Conservation (phyloP, 192 early-diverging fungal genomes). For the Funneliformis geosporum region DNA sequence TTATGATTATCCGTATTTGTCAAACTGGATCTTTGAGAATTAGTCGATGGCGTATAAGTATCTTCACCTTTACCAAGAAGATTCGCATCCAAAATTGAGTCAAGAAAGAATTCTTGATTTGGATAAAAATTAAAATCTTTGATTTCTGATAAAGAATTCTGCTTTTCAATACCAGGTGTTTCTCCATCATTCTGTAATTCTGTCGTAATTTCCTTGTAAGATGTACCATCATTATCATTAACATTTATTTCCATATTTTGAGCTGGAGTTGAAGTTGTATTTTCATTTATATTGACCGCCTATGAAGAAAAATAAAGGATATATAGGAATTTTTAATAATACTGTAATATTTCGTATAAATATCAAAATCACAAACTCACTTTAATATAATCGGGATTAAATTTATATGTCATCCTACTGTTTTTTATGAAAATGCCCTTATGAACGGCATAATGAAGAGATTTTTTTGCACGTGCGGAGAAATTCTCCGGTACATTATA, state of each 20-base stretch:
- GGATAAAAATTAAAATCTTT: neutral
- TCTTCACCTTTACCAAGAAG: neutral
- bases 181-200: neutral
- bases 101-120: neutral
- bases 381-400: neutral
- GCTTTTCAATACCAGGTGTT: neutral
- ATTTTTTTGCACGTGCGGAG: neutral
- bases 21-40: neutral
- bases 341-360: no score
- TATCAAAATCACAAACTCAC: no score
- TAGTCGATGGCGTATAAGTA: neutral
- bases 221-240: neutral
- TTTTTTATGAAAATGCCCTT: conserved; percentile 3
- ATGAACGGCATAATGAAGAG: neutral
- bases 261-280: neutral
- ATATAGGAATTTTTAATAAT: no score
- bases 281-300: neutral
- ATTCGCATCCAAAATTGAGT: neutral
- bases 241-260: neutral
- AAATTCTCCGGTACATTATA: neutral
- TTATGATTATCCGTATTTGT: neutral
- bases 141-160: neutral
- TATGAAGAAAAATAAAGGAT: neutral
- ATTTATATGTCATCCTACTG: neutral
- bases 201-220: neutral